Percentiles rank a stretch among this genome's conserved stretches.
Conservation (phyloP, 306 rosid genomes). For the Casuarina glauca region DNA sequence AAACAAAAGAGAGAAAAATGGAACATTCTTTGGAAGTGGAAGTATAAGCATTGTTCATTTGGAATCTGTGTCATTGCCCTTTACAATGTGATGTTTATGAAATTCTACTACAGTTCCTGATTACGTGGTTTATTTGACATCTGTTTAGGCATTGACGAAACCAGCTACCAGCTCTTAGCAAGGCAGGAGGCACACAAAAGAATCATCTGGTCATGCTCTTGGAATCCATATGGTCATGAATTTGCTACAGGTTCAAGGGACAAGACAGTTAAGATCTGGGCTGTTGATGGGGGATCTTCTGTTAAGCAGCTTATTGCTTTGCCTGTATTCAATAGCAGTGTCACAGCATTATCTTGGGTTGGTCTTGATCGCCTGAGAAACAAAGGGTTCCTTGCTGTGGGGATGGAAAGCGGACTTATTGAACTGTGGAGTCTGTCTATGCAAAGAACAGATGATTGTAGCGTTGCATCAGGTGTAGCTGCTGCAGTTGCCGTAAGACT, state of each 20-base stretch:
- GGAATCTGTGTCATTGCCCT: background rate
- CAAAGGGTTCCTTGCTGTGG: slow-evolving; percentile 69
- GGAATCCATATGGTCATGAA: slow-evolving; percentile 88
- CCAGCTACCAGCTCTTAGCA: slow-evolving; percentile 53
- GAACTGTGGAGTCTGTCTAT: slow-evolving; percentile 75
- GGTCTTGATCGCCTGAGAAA: slow-evolving; percentile 34
- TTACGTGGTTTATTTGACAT: slow-evolving; percentile 21
- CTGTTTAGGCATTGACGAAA: slow-evolving; percentile 54
- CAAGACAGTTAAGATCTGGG: slow-evolving; percentile 86
- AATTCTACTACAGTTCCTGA: slow-evolving; percentile 18
- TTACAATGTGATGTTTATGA: background rate
- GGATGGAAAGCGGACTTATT: slow-evolving; percentile 88
- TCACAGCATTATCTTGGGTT: slow-evolving; percentile 80
- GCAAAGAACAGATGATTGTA: slow-evolving; percentile 44
- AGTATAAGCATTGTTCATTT: background rate
- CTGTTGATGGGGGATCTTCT: slow-evolving; percentile 43
- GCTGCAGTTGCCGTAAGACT: slow-evolving; percentile 41
- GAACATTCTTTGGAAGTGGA: slow-evolving; percentile 3
- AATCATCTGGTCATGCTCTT: slow-evolving; percentile 93
- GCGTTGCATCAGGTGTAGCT: slow-evolving; percentile 28
- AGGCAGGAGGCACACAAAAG: slow-evolving; percentile 95
- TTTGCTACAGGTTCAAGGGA: slow-evolving; percentile 95
- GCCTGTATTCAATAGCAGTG: slow-evolving; percentile 65
- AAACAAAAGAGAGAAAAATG: background rate
- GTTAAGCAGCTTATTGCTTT: slow-evolving; percentile 55